Evolutionary conservation across 768 basidiomycete species (phyloP).

Genomic region (Xerocomellus chrysenteron): DNA sequence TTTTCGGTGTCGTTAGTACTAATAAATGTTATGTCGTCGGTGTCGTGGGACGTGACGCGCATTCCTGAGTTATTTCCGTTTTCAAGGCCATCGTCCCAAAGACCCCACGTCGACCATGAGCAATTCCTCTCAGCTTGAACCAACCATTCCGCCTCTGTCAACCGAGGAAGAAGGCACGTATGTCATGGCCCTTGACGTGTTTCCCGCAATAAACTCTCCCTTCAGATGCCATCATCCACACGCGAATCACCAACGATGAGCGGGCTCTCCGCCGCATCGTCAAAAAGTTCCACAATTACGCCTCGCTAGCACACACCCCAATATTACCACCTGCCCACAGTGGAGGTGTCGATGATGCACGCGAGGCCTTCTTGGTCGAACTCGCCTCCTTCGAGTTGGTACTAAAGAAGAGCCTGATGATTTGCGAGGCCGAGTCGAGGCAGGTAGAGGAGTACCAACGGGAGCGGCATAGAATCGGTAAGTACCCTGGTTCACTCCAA

Average conservation of each 20-base stretch:
- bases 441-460: conserved; percentile 83
- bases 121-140: conserved; percentile 8
- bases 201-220: conserved; percentile 6
- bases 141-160: conserved; percentile 45
- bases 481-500: conserved; percentile 22
- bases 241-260: conserved; percentile 82
- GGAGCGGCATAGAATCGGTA: conserved; percentile 72
- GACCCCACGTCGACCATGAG: conserved; percentile 7
- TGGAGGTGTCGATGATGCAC: conserved; percentile 59
- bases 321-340: conserved; percentile 33
- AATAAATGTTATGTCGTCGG: neutral
- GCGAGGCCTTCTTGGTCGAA: conserved; percentile 79
- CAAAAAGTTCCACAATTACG: conserved; percentile 78
- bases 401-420: conserved; percentile 76
- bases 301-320: conserved; percentile 53
- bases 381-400: conserved; percentile 72
- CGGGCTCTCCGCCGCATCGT: conserved; percentile 73
- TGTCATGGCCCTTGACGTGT: conserved; percentile 8
- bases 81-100: neutral
- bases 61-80: neutral
- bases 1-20: neutral
- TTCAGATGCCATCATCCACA: conserved; percentile 75
- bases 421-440: conserved; percentile 81
- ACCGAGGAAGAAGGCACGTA: conserved; percentile 62
- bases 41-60: neutral